Evolutionary conservation across 73 alveolate genomes (phyloP), one percentile per base, ranked within the genome.

Genomic region (Stentor coeruleus): DNA sequence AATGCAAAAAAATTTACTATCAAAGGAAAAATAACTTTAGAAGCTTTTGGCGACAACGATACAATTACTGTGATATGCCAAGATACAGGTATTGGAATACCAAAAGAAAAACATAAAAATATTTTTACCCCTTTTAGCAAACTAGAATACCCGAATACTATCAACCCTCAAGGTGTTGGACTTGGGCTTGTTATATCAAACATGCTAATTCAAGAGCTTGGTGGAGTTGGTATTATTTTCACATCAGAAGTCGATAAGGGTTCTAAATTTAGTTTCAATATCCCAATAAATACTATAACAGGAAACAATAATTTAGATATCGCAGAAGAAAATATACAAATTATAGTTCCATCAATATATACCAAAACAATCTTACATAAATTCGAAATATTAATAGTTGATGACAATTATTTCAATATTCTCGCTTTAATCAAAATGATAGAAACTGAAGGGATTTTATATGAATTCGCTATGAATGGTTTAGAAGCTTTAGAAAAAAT

Each of bases 131-230:
- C 90, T 4, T 91, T 90, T 87, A 93, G 95, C 26, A 91, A 89
- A 74, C 59, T 89, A 60, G 94, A 91, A 59, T 58, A 77, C 35
- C 88, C 87, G 37, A 77, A 82, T 3, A 59, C 75, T 58, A 76
- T 85, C 26, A 91, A 91, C 66, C 85, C 92, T 36, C 40, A 84
- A 41, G 97, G 97, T 3, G 84, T 90, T 31, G 97, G 97, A 3
- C 79, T 91, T 37, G 97, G 97, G 26, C 83, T 91, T 11, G 77
- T 59, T 82, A 89, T 89, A n/a, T 73, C 93, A 82, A 86, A 89
- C 74, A 74, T 72, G 30, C 55, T 89, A 0, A 90, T 89, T 1
- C 85, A 90, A 49, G 38, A 73, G 66, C 59, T 90, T 36, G 83
- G 85, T 26, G 89, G 91, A 35, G 35, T 35, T 4, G 31, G 74